These are phyloP conservation scores for Suillus clintonianus DNA, from an alignment of 768 basidiomycete species.

Conservation along the genomic window DNA sequence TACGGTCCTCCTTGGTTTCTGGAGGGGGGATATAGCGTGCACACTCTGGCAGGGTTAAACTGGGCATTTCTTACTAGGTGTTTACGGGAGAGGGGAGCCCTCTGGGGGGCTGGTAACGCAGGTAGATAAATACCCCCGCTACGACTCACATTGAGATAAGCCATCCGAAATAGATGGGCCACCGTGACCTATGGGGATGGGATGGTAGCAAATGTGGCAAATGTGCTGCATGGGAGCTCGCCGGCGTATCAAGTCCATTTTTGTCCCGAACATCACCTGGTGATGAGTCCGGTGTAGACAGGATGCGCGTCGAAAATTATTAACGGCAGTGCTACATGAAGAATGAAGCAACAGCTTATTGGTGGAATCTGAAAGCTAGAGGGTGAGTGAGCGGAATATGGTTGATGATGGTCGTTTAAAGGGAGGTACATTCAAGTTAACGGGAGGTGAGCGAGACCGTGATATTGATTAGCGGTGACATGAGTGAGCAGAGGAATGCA, in stretches of 20 bases:
- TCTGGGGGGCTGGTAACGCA: neutral
- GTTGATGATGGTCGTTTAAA: too few relatives aligned
- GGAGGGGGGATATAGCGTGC: conserved; percentile 34
- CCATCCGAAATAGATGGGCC: neutral
- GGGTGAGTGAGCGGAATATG: too few relatives aligned
- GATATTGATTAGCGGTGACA: too few relatives aligned
- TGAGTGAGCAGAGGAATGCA: too few relatives aligned
- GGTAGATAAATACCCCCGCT: neutral
- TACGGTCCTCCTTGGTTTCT: conserved; percentile 31
- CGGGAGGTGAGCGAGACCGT: too few relatives aligned
- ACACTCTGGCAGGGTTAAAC: conserved; percentile 28
- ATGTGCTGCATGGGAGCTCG: neutral
- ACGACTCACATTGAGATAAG: neutral
- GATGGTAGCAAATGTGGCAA: neutral
- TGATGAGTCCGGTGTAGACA: neutral
- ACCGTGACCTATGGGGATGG: neutral
- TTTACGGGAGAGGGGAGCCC: too few relatives aligned
- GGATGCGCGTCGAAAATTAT: neutral
- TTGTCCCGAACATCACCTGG: neutral
- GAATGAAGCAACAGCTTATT: neutral
- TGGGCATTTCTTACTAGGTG: conserved; percentile 2
- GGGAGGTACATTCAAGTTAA: too few relatives aligned
- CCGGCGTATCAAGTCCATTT: neutral
- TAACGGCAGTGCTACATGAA: neutral
- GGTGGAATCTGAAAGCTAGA: neutral